Evolutionary conservation across 108 stramenopile genomes (phyloP).

Genomic region (Parietichytrium sp.): DNA sequence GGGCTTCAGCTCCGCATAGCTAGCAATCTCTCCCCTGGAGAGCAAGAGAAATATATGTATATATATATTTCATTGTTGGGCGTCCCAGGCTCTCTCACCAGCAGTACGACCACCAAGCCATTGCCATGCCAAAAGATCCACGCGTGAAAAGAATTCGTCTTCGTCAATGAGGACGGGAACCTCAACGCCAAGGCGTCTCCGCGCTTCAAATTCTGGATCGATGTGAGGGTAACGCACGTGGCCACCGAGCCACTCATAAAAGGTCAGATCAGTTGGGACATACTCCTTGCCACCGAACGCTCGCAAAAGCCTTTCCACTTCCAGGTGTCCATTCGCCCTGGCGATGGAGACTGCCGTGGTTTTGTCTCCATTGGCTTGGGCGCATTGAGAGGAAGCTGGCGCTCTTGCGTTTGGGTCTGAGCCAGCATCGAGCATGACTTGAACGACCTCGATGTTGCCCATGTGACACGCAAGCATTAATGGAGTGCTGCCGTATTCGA

Average conservation of each 20-base stretch:
- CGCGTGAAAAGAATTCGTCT: neutral
- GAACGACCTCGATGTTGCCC: neutral
- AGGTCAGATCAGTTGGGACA: neutral
- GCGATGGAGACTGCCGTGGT: neutral
- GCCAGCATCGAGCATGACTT: neutral
- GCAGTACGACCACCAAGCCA: neutral
- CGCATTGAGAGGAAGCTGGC: conserved; percentile 27
- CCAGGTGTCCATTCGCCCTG: neutral
- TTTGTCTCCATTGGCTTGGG: neutral
- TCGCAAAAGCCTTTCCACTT: neutral
- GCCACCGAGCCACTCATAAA: conserved; percentile 31
- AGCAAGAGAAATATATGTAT: too few relatives aligned
- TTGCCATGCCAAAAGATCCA: conserved; percentile 5
- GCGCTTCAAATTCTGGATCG: neutral
- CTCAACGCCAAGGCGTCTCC: neutral
- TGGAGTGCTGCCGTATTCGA: conserved; percentile 18
- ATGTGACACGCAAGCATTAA: conserved; percentile 11
- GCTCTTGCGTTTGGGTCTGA: neutral
- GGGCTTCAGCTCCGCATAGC: too few relatives aligned
- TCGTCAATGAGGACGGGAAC: neutral
- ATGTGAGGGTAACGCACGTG: neutral
- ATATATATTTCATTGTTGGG: neutral
- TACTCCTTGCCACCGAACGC: neutral
- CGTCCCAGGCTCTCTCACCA: conserved; percentile 18
- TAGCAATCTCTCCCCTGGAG: too few relatives aligned